Percentiles rank a stretch among this genome's conserved stretches.
phyloP scores from a whole-genome alignment of 768 basidiomycete genomes.

The Kwoniella pini region DNA sequence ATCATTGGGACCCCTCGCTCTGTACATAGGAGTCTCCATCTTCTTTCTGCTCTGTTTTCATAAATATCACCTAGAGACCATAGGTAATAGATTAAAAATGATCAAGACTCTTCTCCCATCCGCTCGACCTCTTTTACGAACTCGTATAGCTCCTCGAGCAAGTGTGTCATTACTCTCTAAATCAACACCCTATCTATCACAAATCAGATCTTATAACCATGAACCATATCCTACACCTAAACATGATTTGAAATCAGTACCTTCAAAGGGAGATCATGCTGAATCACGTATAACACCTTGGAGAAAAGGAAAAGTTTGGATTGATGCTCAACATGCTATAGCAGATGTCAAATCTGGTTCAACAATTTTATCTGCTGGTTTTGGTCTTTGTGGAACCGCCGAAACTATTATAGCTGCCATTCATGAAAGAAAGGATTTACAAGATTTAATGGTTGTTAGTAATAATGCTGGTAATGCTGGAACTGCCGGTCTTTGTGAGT shows the following conservation, averaged over 20 bases:
- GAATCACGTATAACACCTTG: slow-evolving; percentile 14
- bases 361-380: slow-evolving; percentile 44
- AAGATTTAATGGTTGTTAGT: slow-evolving; percentile 47
- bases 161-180: background rate
- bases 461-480: slow-evolving; percentile 51
- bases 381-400: slow-evolving; percentile 51
- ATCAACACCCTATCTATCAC: background rate
- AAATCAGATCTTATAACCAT: slow-evolving; percentile 3
- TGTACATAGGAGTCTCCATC: slow-evolving; percentile 1
- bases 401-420: slow-evolving; percentile 50
- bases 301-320: slow-evolving; percentile 18
- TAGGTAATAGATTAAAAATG: slow-evolving; percentile 1
- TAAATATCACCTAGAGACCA: background rate
- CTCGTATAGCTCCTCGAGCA: slow-evolving; percentile 4
- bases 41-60: background rate
- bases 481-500: slow-evolving; percentile 41
- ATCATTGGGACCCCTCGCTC: slow-evolving; percentile 1
- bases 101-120: slow-evolving; percentile 1
- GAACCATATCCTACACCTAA: slow-evolving; percentile 11
- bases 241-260: slow-evolving; percentile 14
- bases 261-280: slow-evolving; percentile 6
- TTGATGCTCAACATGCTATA: slow-evolving; percentile 37
- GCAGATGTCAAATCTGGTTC: slow-evolving; percentile 42
- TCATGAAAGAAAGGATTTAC: slow-evolving; percentile 26
- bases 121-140: slow-evolving; percentile 1